Conservation (phyloP, 352 stramenopile species). For the Phytophthora hibernalis region DNA sequence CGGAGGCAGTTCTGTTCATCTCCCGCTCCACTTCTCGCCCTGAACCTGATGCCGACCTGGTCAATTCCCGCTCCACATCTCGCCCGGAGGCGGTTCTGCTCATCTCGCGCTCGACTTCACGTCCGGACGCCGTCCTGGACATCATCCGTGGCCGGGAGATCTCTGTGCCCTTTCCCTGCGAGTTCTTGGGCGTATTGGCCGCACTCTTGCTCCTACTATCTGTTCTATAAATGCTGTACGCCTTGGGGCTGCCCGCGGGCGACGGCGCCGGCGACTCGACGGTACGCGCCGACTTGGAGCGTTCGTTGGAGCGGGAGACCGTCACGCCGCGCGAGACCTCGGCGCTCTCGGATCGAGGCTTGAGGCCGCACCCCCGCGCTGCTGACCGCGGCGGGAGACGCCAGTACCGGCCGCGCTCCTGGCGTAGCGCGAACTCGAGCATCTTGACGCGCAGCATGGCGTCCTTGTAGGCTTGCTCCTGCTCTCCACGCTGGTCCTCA, state of each 20-base stretch:
- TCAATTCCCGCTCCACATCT: slow-evolving; percentile 65
- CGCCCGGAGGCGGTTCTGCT: slow-evolving; percentile 35
- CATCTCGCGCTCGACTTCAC: slow-evolving; percentile 46
- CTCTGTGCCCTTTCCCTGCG: slow-evolving; percentile 65
- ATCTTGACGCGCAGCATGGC: slow-evolving; percentile 89
- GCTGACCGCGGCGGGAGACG: slow-evolving; percentile 69
- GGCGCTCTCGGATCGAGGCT: slow-evolving; percentile 36
- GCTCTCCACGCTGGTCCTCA: slow-evolving; percentile 71
- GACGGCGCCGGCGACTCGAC: slow-evolving; percentile 43
- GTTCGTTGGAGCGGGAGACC: slow-evolving; percentile 62
- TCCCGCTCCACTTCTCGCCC: slow-evolving; percentile 49
- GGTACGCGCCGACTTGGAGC: slow-evolving; percentile 59
- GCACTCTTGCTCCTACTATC: slow-evolving; percentile 62
- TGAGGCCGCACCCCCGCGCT: slow-evolving; percentile 43
- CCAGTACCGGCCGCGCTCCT: slow-evolving; percentile 84
- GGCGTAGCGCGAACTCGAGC: slow-evolving; percentile 87
- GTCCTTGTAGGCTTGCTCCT: slow-evolving; percentile 89
- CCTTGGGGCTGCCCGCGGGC: slow-evolving; percentile 40
- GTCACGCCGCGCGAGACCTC: slow-evolving; percentile 63
- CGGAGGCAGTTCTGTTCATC: slow-evolving; percentile 33
- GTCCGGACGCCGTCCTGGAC: slow-evolving; percentile 56
- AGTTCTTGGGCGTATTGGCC: slow-evolving; percentile 46
- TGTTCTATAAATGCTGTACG: slow-evolving; percentile 63
- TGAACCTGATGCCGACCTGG: slow-evolving; percentile 44
- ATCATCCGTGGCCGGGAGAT: slow-evolving; percentile 82